Percentiles rank a stretch among this genome's conserved stretches.
Conservation (phyloP, 2,329 filamentous ascomycete species). For the Fusarium nodosum region DNA sequence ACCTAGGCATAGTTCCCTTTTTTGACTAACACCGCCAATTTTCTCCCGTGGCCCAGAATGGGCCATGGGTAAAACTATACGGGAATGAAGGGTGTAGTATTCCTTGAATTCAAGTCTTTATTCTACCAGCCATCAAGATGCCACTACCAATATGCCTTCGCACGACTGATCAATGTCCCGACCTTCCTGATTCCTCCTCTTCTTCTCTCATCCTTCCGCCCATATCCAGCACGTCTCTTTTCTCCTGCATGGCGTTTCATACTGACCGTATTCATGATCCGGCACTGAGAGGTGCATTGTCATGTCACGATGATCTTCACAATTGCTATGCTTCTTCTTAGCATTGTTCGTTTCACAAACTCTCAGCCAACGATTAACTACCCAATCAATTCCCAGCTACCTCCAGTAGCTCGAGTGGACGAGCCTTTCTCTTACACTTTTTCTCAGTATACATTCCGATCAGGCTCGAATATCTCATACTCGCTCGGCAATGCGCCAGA, state of each 20-base stretch:
- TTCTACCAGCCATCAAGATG: slow-evolving; percentile 52
- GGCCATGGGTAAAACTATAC: slow-evolving; percentile 41
- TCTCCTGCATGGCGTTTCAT: slow-evolving; percentile 42
- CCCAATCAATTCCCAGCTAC: slow-evolving; percentile 87
- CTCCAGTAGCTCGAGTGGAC: slow-evolving; percentile 79
- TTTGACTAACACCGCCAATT: slow-evolving; percentile 23
- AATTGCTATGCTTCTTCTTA: slow-evolving; percentile 48
- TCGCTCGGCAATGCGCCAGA: slow-evolving; percentile 73
- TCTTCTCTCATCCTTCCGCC: slow-evolving; percentile 31
- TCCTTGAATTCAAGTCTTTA: slow-evolving; percentile 30
- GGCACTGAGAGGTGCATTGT: slow-evolving; percentile 41
- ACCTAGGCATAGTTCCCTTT: slow-evolving; percentile 28
- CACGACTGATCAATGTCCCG: slow-evolving; percentile 29
- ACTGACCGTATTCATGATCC: slow-evolving; percentile 34
- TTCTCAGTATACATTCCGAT: slow-evolving; percentile 79
- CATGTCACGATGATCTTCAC: slow-evolving; percentile 51
- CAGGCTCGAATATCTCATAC: slow-evolving; percentile 74
- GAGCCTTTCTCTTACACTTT: slow-evolving; percentile 79
- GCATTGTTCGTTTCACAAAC: slow-evolving; percentile 51
- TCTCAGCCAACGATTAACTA: slow-evolving; percentile 67
- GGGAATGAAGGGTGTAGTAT: slow-evolving; percentile 59
- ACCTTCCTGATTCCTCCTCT: slow-evolving; percentile 27
- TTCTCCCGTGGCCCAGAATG: slow-evolving; percentile 43
- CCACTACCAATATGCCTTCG: slow-evolving; percentile 43
- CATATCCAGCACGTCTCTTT: slow-evolving; percentile 22